These are phyloP conservation scores for Phyllosticta paracitricarpa DNA, from an alignment of 2,329 filamentous ascomycete genomes.

Conservation along the genomic window DNA sequence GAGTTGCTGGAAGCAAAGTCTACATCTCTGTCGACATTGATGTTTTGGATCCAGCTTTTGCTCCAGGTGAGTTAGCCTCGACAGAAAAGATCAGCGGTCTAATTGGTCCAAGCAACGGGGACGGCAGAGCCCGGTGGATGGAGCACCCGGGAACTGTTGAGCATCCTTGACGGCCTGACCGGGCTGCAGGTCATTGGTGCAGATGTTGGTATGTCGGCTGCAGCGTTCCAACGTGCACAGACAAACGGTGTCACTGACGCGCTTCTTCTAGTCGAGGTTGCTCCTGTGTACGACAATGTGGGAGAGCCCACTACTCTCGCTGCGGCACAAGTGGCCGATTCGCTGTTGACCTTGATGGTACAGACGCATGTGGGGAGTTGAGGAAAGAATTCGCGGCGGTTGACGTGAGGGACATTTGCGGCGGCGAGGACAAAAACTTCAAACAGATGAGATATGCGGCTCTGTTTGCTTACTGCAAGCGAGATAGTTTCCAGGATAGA, in stretches of 20 bases:
- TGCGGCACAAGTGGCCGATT: conserved; percentile 45
- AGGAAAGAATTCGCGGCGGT: background rate
- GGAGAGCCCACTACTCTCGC: conserved; percentile 48
- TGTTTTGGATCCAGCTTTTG: conserved; percentile 46
- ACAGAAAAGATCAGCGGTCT: background rate
- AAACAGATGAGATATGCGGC: background rate
- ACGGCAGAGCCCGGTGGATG: conserved; percentile 54
- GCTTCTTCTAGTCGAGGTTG: conserved; percentile 44
- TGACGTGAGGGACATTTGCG: background rate
- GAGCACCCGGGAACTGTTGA: conserved; percentile 49
- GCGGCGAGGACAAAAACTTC: background rate
- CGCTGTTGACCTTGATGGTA: conserved; percentile 40
- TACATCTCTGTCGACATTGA: conserved; percentile 50
- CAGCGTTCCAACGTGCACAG: background rate
- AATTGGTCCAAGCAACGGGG: conserved; percentile 38
- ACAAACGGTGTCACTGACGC: background rate
- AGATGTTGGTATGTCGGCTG: conserved; percentile 38
- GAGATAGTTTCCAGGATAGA: background rate
- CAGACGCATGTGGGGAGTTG: conserved; percentile 26
- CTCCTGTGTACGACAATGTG: conserved; percentile 51
- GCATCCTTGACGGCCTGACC: conserved; percentile 48
- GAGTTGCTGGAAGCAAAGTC: conserved; percentile 43
- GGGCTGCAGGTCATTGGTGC: conserved; percentile 49
- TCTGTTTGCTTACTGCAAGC: background rate
- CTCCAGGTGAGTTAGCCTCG: conserved; percentile 33